phyloP scores from a whole-genome alignment of 2,329 filamentous ascomycete genomes.

The Diaporthe eres region DNA sequence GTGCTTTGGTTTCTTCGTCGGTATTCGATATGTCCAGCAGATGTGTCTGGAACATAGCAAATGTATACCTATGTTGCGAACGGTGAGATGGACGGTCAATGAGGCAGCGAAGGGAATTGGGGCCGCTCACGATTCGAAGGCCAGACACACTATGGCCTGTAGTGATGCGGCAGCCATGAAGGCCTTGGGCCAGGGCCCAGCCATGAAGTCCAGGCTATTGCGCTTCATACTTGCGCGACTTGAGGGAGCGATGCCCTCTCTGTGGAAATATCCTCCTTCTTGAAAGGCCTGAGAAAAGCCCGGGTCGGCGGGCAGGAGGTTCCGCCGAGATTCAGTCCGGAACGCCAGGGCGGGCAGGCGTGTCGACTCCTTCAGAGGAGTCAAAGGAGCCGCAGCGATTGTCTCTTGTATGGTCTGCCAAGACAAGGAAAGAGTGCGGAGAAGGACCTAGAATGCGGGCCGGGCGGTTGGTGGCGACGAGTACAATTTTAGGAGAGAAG shows the following conservation, averaged over 20 bases:
- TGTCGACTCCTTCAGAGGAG: constrained; percentile 47
- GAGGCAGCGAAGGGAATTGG: neutral
- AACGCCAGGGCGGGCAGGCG: constrained; percentile 61
- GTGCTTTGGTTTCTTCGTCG: constrained; percentile 60
- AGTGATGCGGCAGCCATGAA: constrained; percentile 82
- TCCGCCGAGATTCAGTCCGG: constrained; percentile 61
- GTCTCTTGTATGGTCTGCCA: constrained; percentile 6
- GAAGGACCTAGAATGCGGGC: constrained; percentile 17
- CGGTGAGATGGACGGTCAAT: constrained; percentile 42
- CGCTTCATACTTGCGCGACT: constrained; percentile 52
- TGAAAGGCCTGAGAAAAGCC: constrained; percentile 46
- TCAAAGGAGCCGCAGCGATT: constrained; percentile 33
- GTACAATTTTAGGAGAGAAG: constrained; percentile 30
- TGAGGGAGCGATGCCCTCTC: constrained; percentile 52
- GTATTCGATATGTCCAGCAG: constrained; percentile 57
- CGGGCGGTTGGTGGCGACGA: constrained; percentile 21
- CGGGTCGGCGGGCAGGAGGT: constrained; percentile 57
- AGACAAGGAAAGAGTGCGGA: constrained; percentile 29
- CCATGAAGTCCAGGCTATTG: constrained; percentile 80
- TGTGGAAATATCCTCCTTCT: constrained; percentile 52
- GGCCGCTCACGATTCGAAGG: constrained; percentile 83
- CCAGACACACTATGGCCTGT: constrained; percentile 86
- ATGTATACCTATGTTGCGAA: constrained; percentile 78
- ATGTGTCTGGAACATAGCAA: constrained; percentile 84
- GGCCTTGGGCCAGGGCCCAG: constrained; percentile 87